phyloP scores from a whole-genome alignment of 768 basidiomycete species.

The Kwoniella dendrophila region DNA sequence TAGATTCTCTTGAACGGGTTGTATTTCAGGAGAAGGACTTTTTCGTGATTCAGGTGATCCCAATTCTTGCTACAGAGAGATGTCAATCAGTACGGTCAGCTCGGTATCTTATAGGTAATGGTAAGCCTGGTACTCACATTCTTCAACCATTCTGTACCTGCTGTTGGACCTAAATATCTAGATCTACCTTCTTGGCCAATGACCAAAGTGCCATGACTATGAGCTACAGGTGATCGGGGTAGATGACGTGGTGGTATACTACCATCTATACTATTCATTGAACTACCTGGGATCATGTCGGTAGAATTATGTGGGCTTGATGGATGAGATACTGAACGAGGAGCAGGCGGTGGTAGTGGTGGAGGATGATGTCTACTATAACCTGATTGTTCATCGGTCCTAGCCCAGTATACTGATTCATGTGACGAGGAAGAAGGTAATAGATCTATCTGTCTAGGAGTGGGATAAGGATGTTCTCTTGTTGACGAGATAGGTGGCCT shows the following conservation, averaged over 20 bases:
- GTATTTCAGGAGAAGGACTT: conserved; percentile 6
- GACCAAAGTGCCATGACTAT: conserved; percentile 36
- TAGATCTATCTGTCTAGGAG: not conserved
- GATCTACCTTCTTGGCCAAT: conserved; percentile 26
- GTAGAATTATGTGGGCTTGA: conserved; percentile 5
- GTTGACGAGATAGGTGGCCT: conserved; percentile 2
- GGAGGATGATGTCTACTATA: not conserved
- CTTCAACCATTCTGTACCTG: conserved; percentile 37
- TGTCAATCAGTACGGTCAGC: no score
- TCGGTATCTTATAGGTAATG: no score
- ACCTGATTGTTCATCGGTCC: not conserved
- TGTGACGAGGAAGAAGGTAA: not conserved
- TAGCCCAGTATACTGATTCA: conserved; percentile 5
- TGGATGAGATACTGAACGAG: not conserved
- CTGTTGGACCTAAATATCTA: conserved; percentile 35
- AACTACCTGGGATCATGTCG: not conserved
- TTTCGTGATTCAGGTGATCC: not conserved
- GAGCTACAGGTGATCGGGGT: conserved; percentile 15
- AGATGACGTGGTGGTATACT: not conserved
- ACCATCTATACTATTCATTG: not conserved
- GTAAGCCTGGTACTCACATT: conserved; percentile 26
- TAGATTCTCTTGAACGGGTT: not conserved
- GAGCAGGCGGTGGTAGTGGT: not conserved
- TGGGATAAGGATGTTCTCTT: not conserved
- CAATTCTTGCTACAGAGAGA: conserved; percentile 27